Base-by-base conservation (phyloP, 2,329 filamentous ascomycete species). In the Periconia sp. region DNA sequence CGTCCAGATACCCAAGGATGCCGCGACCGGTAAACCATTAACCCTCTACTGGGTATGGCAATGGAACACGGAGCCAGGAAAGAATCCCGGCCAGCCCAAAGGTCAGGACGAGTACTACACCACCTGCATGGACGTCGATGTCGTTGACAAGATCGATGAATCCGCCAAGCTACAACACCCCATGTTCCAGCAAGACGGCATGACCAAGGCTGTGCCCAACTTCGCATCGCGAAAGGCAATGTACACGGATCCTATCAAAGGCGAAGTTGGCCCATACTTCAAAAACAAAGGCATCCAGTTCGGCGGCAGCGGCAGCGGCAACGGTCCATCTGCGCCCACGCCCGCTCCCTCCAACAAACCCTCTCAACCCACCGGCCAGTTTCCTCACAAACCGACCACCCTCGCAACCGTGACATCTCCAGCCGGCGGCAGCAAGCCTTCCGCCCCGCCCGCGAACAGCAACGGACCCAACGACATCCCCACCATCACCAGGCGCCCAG, bases 41-140 rank as follows among this genome's bases (percentile, higher is more conserved):
- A 93, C 91, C 2, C 76, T 96, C 48, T 96, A 96, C 79, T 97
- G 93, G 93, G 88, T 97, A 44, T 97, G 94, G 94, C 89, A 96
- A 73, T 99, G 92, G 91, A 68, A 74, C 77, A 64, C 64, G 7
- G 53, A 56, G 8, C 54, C 70, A 9, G 66, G 70, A 66, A 40
- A 73, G 70, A 57, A 73, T 67, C 59, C 75, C 72, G 55, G 74
- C 17, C 65, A 73, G 19, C 73, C 73, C 0, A 61, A 82, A 10
- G 75, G 75, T 57, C 81, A 81, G 57, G 77, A 81, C 58, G 81
- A 86, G 68, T 83, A 79, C 62, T 86, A 86, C 69, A 85, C 81
- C 5, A 80, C 80, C 18, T 86, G 84, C 60, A 81, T 78, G 57
- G 81, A 85, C 66, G 74, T 86, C 46, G 76, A 80, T 40, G 71